Conservation (phyloP, 306 rosid genomes). For the Lupinus albus region DNA sequence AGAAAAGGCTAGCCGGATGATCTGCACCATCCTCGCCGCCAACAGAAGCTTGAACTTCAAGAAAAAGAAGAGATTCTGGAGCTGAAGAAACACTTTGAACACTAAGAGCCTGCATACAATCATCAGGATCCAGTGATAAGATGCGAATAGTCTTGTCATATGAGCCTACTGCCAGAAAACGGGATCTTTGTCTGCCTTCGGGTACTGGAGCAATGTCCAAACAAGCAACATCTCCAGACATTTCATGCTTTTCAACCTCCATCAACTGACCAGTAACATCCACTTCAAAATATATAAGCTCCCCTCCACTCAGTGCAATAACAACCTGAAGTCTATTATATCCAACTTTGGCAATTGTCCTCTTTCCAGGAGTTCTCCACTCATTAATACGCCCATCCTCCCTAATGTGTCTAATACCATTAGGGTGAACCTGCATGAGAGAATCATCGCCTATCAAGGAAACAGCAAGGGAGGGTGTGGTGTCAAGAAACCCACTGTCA, state of each 20-base stretch:
- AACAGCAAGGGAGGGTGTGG: constrained; percentile 91
- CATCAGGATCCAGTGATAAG: constrained; percentile 92
- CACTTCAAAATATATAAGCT: constrained; percentile 91
- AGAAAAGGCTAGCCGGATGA: constrained; percentile 96
- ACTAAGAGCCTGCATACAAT: constrained; percentile 86
- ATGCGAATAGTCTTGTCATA: constrained; percentile 87
- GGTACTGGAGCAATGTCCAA: constrained; percentile 95
- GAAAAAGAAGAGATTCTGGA: constrained; percentile 95
- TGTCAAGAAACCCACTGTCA: constrained; percentile 95
- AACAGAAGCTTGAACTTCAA: constrained; percentile 87
- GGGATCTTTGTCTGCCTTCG: constrained; percentile 93
- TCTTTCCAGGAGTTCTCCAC: constrained; percentile 97
- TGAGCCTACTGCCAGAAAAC: constrained; percentile 94
- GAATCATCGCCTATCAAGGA: constrained; percentile 99
- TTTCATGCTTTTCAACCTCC: constrained; percentile 97
- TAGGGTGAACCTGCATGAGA: constrained; percentile 99
- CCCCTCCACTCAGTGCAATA: constrained; percentile 93
- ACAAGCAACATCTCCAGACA: constrained; percentile 96
- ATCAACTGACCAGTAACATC: constrained; percentile 92
- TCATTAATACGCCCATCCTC: constrained; percentile 96
- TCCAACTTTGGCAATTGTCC: constrained; percentile 86
- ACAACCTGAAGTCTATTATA: constrained; percentile 93
- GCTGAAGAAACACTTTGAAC: constrained; percentile 89
- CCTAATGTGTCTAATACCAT: constrained; percentile 99
- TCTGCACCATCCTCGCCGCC: constrained; percentile 99